Evolutionary conservation across 2,329 filamentous ascomycete species (phyloP), one percentile per base, ranked within the genome.

Genomic region (Pezicula rhizophila): DNA sequence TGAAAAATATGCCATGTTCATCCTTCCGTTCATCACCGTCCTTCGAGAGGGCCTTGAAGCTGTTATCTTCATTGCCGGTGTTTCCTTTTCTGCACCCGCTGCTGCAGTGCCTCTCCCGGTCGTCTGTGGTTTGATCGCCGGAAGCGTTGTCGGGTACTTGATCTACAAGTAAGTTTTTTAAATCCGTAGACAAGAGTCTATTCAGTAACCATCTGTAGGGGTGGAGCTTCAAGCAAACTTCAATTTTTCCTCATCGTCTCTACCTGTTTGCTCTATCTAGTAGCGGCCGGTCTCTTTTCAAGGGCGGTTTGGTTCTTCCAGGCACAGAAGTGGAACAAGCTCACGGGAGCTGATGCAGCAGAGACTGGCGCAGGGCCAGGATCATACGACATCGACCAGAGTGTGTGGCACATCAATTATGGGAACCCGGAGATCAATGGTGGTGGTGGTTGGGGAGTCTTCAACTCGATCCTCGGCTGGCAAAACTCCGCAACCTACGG

Each of bases 391-490:
- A 89, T 92, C 57, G 75, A 79, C 49, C 74, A 84, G 60, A 88
- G 79, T 54, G 85, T 93, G 18, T 92, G 88, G 87, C 87, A 92
- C 61, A 79, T 92, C 47, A 90, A 91, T 61, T 95, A 87, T 72
- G 93, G 88, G 65, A 91, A 80, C 59, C 85, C 89, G 0, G 70
- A 81, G 46, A 68, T 84, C 35, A 83, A 88, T 53, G 85, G 86
- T 25, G 85, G 85, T 42, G 82, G 84, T 34, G 87, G 86, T 40
- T 95, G 89, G 89, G 88, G 87, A 48, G 82, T 95, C 56, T 89
- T 95, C 74, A 92, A 95, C 60, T 82, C 87, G 50, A 75, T 95
- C 46, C 74, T 95, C 10, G 89, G 90, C 50, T 96, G 90, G 90
- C 79, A 82, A 52, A 95, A 95, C 70, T 89, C 86, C 11, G 90